Percentiles rank a stretch among this genome's conserved stretches.
phyloP scores from a whole-genome alignment of 345 rosid genomes.

The Melaleuca quinquenervia region DNA sequence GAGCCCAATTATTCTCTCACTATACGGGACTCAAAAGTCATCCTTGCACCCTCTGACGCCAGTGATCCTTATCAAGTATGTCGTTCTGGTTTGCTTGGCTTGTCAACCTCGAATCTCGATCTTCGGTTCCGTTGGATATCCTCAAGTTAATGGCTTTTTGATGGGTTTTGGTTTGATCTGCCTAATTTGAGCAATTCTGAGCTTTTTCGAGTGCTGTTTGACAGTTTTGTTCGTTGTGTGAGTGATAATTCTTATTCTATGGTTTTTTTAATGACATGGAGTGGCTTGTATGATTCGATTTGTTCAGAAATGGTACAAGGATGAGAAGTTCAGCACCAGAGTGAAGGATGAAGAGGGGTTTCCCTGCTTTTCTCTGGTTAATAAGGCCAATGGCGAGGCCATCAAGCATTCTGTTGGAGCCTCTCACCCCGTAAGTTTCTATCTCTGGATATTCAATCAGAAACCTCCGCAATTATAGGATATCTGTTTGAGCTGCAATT shows the following conservation, averaged over 20 bases:
- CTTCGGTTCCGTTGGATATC: not conserved
- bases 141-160: not conserved
- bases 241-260: not conserved
- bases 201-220: not conserved
- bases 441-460: not conserved
- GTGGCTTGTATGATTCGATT: not conserved
- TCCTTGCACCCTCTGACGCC: constrained; percentile 49
- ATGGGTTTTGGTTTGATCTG: not conserved
- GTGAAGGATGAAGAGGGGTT: constrained; percentile 75
- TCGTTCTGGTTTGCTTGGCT: not conserved
- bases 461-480: not conserved
- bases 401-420: constrained; percentile 75
- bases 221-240: not conserved
- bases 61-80: constrained; percentile 51
- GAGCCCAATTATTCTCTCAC: constrained; percentile 41
- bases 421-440: constrained; percentile 60
- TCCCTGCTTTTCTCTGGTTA: constrained; percentile 81
- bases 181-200: not conserved
- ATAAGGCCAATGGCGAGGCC: constrained; percentile 82
- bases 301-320: constrained; percentile 79
- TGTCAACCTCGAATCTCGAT: not conserved
- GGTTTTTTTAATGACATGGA: not conserved
- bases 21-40: constrained; percentile 46
- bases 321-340: constrained; percentile 68
- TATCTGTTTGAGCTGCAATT: not conserved